These are phyloP conservation scores for Trichoderma koningii DNA, from an alignment of 2,329 filamentous ascomycete species.

Conservation along the genomic window DNA sequence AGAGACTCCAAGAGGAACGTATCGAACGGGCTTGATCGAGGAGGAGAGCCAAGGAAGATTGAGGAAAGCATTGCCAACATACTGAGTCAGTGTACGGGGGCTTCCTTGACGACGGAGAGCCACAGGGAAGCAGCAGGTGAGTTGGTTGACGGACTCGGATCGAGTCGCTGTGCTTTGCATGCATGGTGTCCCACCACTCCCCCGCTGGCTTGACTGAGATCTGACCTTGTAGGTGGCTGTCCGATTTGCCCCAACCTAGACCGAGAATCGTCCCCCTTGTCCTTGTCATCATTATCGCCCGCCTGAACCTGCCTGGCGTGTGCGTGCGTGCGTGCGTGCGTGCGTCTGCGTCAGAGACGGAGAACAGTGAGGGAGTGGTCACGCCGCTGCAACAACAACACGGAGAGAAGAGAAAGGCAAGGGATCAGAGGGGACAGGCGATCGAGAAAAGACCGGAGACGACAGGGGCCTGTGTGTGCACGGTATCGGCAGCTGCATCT, in stretches of 20 bases:
- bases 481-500: slow-evolving; percentile 3
- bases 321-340: not conserved
- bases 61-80: not conserved
- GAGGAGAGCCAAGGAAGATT: not conserved
- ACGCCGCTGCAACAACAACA: not conserved
- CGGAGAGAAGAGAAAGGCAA: not conserved
- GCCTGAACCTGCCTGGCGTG: slow-evolving; percentile 7
- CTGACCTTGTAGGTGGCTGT: slow-evolving; percentile 19
- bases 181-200: slow-evolving; percentile 16
- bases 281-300: slow-evolving; percentile 20
- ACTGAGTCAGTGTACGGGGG: not conserved
- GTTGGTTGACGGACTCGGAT: slow-evolving; percentile 5
- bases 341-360: slow-evolving; percentile 6
- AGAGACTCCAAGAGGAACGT: not conserved
- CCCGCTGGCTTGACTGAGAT: slow-evolving; percentile 20
- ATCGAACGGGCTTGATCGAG: not conserved
- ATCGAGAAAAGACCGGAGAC: slow-evolving; percentile 6
- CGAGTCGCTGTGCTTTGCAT: slow-evolving; percentile 19
- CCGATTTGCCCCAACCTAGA: slow-evolving; percentile 15
- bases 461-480: not conserved
- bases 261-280: slow-evolving; percentile 17
- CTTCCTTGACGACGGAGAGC: not conserved
- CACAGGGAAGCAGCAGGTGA: not conserved
- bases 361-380: not conserved
- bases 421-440: slow-evolving; percentile 8